Evolutionary conservation across 768 basidiomycete species (phyloP).

Genomic region (Pisolithus microcarpus): DNA sequence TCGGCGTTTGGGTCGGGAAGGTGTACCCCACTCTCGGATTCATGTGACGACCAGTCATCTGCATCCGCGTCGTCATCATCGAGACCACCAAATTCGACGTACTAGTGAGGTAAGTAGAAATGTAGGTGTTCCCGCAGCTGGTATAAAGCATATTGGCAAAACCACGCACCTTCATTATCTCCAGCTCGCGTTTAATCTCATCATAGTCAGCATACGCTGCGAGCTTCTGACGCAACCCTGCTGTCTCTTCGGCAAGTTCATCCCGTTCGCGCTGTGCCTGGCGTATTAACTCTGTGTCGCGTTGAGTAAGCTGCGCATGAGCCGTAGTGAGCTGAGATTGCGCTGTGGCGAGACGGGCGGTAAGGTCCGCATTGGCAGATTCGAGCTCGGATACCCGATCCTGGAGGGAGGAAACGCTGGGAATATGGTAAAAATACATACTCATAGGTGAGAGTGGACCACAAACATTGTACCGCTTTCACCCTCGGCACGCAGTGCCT

Average conservation of each 20-base stretch:
- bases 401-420: conserved; percentile 42
- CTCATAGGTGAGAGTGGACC: neutral
- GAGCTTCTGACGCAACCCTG: conserved; percentile 59
- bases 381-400: conserved; percentile 70
- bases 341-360: conserved; percentile 7
- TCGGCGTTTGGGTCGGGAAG: conserved; percentile 87
- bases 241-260: conserved; percentile 54
- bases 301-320: conserved; percentile 14
- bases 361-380: conserved; percentile 31
- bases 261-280: conserved; percentile 12
- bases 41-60: conserved; percentile 35
- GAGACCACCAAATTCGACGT: conserved; percentile 90
- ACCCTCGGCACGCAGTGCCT: conserved; percentile 74
- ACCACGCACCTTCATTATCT: conserved; percentile 86
- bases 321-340: conserved; percentile 15
- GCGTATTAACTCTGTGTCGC: conserved; percentile 10
- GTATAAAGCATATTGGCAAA: neutral
- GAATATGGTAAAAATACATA: neutral
- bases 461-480: conserved; percentile 64
- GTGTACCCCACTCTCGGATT: conserved; percentile 47
- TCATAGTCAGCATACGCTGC: conserved; percentile 83
- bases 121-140: neutral
- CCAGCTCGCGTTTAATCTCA: conserved; percentile 94
- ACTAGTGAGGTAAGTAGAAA: conserved; percentile 40
- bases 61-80: conserved; percentile 64